These are phyloP conservation scores for Cinnamomum micranthum DNA, from an alignment of 164 flowering plant genomes.

Conservation along the genomic window DNA sequence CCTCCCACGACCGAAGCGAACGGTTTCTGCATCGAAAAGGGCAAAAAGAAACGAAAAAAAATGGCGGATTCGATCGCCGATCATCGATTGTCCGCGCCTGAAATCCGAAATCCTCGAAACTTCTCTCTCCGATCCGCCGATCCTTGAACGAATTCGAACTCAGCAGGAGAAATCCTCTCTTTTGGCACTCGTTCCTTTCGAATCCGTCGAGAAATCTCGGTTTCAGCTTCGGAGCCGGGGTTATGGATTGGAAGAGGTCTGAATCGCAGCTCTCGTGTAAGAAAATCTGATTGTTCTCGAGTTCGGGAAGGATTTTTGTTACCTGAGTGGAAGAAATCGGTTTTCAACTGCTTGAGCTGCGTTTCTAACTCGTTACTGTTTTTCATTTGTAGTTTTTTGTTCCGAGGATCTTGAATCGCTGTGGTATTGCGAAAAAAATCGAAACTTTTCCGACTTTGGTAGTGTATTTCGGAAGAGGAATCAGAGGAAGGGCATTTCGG, in stretches of 20 bases:
- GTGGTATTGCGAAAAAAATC: not conserved
- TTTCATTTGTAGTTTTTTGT: not conserved
- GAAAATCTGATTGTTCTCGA: not conserved
- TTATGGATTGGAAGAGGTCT: not conserved
- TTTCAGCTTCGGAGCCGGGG: not conserved
- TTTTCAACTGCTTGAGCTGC: not conserved
- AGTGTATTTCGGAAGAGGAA: not conserved
- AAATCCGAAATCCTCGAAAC: not conserved
- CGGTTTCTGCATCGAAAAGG: not conserved
- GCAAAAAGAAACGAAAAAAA: not conserved
- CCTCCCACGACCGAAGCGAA: not conserved
- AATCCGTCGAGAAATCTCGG: constrained; percentile 11
- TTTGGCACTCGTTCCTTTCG: not conserved
- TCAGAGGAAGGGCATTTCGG: not conserved
- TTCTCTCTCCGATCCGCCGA: constrained; percentile 6
- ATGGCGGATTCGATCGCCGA: constrained; percentile 8
- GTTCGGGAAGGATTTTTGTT: not conserved
- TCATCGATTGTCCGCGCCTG: not conserved
- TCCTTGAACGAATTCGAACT: constrained; percentile 5
- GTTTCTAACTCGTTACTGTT: not conserved
- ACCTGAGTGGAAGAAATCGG: not conserved
- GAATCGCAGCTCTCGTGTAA: constrained; percentile 1
- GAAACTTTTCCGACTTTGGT: not conserved
- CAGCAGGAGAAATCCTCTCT: not conserved
- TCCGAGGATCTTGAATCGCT: not conserved